These are phyloP conservation scores for Rhodotorula glutinis DNA, from an alignment of 1,284 basidiomycete genomes.

Conservation along the genomic window DNA sequence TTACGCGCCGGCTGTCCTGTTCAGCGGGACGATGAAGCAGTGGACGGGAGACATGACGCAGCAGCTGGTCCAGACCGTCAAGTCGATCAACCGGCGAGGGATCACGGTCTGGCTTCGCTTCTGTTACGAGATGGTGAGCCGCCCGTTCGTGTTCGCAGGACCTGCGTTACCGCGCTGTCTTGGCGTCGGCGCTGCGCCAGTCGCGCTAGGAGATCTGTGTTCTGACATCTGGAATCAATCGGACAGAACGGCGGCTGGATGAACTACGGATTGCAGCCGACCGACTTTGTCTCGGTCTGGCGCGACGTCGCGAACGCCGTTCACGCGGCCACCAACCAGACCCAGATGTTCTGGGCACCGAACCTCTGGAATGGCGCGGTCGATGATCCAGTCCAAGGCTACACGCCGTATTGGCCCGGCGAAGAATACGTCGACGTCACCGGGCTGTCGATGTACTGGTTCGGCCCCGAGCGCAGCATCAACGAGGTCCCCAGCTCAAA, in stretches of 20 bases:
- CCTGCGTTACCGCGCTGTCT: no score
- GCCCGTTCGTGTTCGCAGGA: no score
- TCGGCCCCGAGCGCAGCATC: conserved; percentile 23
- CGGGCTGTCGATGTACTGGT: conserved; percentile 37
- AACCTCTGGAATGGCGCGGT: conserved; percentile 38
- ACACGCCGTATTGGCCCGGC: conserved; percentile 43
- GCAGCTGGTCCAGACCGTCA: conserved; percentile 26
- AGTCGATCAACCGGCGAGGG: conserved; percentile 28
- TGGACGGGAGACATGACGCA: conserved; percentile 41
- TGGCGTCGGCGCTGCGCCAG: no score
- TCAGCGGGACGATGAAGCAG: conserved; percentile 27
- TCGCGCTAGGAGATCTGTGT: no score
- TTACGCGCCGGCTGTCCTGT: conserved; percentile 41
- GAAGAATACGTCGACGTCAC: conserved; percentile 43
- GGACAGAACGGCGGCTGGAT: conserved; percentile 43
- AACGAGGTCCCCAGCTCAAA: conserved; percentile 22
- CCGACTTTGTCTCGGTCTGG: conserved; percentile 24
- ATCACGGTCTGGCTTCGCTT: conserved; percentile 42
- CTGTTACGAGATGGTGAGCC: conserved; percentile 42
- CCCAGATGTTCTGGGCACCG: conserved; percentile 44
- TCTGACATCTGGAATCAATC: no score
- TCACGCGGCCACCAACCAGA: conserved; percentile 31
- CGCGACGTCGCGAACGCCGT: conserved; percentile 32
- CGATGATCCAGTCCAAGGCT: conserved; percentile 35
- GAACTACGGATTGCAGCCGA: conserved; percentile 39